A percentile compares a stretch with the other conserved stretches of the same genome.
phyloP scores from a whole-genome alignment of 1,139 yeast species.

The Lodderomyces margitis region DNA sequence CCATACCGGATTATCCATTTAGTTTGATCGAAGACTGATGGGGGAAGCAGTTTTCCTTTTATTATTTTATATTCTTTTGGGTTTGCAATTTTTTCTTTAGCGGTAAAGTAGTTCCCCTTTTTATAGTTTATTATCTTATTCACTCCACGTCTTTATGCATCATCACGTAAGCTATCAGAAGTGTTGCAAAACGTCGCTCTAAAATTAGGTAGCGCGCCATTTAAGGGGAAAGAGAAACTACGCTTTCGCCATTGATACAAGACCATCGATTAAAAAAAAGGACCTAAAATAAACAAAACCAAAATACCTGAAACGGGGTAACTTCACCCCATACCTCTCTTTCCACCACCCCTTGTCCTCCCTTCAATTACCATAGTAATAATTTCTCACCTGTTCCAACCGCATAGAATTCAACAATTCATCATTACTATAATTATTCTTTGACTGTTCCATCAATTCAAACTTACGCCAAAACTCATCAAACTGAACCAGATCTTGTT shows the following conservation, averaged over 20 bases:
- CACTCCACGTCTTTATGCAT: too few relatives aligned
- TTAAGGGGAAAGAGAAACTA: too few relatives aligned
- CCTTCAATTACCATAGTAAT: slow-evolving; percentile 14
- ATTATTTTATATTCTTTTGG: too few relatives aligned
- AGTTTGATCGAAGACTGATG: background rate
- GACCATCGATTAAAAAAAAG: too few relatives aligned
- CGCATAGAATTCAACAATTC: slow-evolving; percentile 17
- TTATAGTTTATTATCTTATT: too few relatives aligned
- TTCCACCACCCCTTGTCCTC: background rate
- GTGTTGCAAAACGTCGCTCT: too few relatives aligned
- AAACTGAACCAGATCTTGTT: slow-evolving; percentile 19
- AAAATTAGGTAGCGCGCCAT: too few relatives aligned
- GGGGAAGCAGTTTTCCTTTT: too few relatives aligned
- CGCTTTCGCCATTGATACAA: too few relatives aligned
- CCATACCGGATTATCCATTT: slow-evolving; percentile 11
- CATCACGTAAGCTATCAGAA: too few relatives aligned
- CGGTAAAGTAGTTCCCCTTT: too few relatives aligned
- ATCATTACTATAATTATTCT: slow-evolving; percentile 18
- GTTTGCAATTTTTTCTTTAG: too few relatives aligned
- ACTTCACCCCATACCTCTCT: background rate
- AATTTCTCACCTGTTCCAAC: slow-evolving; percentile 19
- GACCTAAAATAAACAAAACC: background rate
- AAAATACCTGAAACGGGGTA: background rate
- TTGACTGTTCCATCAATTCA: slow-evolving; percentile 20
- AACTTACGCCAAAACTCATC: slow-evolving; percentile 21